phyloP scores from a whole-genome alignment of 1,284 basidiomycete species.

The Cryptococcus floricola region DNA sequence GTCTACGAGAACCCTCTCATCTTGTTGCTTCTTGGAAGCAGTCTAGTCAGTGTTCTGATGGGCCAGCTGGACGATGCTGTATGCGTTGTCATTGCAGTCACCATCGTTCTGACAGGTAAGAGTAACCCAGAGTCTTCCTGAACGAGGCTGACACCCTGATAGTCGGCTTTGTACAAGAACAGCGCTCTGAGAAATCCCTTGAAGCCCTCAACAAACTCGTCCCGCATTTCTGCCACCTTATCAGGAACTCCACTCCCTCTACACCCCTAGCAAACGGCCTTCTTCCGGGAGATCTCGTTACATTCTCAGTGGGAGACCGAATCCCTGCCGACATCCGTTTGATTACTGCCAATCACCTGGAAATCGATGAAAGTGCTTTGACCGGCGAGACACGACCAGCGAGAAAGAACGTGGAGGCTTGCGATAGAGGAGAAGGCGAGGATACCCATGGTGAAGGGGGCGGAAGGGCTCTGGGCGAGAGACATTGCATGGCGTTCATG shows the following conservation, averaged over 20 bases:
- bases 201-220: conserved; percentile 79
- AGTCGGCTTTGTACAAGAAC: conserved; percentile 96
- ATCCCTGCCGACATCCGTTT: conserved; percentile 90
- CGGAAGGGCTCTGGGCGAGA: conserved; percentile 69
- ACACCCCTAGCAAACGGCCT: conserved; percentile 88
- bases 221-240: conserved; percentile 89
- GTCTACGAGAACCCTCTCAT: conserved; percentile 93
- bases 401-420: conserved; percentile 63
- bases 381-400: conserved; percentile 89
- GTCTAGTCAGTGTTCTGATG: conserved; percentile 79
- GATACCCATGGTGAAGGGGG: conserved; percentile 54
- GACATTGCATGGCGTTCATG: conserved; percentile 91
- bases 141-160: conserved; percentile 10
- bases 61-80: conserved; percentile 92
- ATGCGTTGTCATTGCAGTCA: conserved; percentile 87
- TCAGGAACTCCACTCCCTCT: conserved; percentile 72
- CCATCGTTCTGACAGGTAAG: conserved; percentile 86
- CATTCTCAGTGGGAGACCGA: conserved; percentile 81
- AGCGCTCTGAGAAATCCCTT: conserved; percentile 87
- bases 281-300: conserved; percentile 89
- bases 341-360: conserved; percentile 70
- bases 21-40: conserved; percentile 80
- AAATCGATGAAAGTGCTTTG: conserved; percentile 91
- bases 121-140: background rate
- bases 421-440: conserved; percentile 44